These are phyloP conservation scores for Quercus tomentella DNA, from an alignment of 331 rosid species.

Conservation along the genomic window DNA sequence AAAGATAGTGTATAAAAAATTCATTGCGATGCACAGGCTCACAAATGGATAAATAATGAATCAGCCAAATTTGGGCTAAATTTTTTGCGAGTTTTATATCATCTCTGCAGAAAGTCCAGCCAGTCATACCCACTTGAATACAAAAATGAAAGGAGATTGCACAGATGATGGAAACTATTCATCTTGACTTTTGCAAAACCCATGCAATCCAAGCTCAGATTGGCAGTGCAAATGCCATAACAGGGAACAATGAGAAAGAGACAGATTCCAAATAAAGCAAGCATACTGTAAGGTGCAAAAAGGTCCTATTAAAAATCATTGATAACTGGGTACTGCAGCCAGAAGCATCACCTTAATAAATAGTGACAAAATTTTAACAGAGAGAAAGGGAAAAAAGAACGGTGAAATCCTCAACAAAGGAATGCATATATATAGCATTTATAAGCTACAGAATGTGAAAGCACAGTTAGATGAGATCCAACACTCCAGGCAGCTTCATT, in stretches of 20 bases:
- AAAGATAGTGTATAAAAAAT: conserved; percentile 3
- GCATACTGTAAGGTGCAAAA: not conserved
- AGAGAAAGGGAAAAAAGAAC: not conserved
- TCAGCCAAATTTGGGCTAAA: not conserved
- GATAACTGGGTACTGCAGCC: not conserved
- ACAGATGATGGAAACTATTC: not conserved
- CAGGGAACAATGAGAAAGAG: not conserved
- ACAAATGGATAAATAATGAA: not conserved
- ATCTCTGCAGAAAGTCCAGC: not conserved
- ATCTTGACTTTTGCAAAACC: not conserved
- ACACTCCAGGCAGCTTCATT: not conserved
- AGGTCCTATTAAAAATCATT: not conserved
- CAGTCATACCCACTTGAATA: not conserved
- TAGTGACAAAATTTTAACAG: not conserved
- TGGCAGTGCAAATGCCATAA: not conserved
- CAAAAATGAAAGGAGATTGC: not conserved
- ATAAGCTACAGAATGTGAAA: not conserved
- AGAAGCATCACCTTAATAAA: not conserved
- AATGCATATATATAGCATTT: not conserved
- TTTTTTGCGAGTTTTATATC: not conserved
- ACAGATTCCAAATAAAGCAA: not conserved
- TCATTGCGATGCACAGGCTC: not conserved
- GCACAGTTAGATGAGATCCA: not conserved
- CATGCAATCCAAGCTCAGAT: not conserved
- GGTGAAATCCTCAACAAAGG: not conserved